Evolutionary conservation across 1,284 basidiomycete genomes (phyloP).

Genomic region (Anthracocystis panici-leucophaei): DNA sequence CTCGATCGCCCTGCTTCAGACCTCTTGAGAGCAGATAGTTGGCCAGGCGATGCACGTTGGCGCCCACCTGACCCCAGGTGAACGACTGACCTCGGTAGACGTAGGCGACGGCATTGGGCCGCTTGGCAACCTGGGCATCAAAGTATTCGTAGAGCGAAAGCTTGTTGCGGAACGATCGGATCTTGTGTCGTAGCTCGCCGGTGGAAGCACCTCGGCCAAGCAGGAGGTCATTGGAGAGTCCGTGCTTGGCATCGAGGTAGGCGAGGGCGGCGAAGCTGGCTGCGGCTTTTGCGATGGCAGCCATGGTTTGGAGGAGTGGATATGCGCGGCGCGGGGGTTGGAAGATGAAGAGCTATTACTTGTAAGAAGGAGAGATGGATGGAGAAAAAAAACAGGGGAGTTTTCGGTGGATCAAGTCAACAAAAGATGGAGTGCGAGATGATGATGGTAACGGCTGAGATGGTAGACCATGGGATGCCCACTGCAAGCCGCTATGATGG

Average conservation of each 20-base stretch:
- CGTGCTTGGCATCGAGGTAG: conserved; percentile 65
- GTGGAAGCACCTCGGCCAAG: conserved; percentile 36
- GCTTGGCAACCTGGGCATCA: conserved; percentile 40
- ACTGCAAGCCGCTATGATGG: not conserved
- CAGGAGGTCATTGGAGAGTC: conserved; percentile 46
- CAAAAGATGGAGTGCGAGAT: no score
- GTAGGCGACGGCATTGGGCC: conserved; percentile 56
- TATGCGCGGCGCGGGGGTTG: not conserved
- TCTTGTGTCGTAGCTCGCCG: conserved; percentile 46
- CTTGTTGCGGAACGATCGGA: conserved; percentile 47
- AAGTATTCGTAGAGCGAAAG: conserved; percentile 60
- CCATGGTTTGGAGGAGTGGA: conserved; percentile 17
- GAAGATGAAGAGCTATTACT: not conserved
- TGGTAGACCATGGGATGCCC: no score
- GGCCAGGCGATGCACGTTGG: conserved; percentile 53
- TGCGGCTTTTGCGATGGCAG: conserved; percentile 56
- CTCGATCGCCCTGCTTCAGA: conserved; percentile 57
- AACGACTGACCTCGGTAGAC: conserved; percentile 58
- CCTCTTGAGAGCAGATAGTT: conserved; percentile 59
- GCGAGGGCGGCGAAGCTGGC: conserved; percentile 57
- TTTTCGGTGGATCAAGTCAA: no score
- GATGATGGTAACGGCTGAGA: no score
- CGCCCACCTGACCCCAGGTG: conserved; percentile 59
- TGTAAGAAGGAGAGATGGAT: conserved; percentile 1
- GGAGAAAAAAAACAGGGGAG: no score